phyloP scores from a whole-genome alignment of 169 alveolate species.

The Plasmodium inui region DNA sequence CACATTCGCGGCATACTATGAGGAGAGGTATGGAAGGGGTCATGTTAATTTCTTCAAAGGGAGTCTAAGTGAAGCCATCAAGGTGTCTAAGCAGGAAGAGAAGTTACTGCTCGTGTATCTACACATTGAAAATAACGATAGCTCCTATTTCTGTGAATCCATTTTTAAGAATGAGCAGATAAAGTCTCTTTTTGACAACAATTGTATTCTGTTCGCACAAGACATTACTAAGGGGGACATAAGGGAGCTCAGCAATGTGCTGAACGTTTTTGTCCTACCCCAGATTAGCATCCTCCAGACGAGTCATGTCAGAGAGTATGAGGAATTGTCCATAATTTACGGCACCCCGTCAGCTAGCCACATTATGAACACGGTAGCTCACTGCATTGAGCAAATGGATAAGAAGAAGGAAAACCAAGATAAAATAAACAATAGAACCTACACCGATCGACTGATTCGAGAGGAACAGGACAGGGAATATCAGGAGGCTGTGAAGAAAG shows the following conservation, averaged over 20 bases:
- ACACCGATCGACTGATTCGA: conserved; percentile 25
- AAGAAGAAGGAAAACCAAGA: not conserved
- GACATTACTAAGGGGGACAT: conserved; percentile 27
- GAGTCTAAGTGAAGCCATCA: conserved; percentile 45
- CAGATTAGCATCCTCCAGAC: conserved; percentile 35
- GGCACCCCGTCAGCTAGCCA: conserved; percentile 22
- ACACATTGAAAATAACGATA: conserved; percentile 38
- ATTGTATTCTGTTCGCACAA: conserved; percentile 26
- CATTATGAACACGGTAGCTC: conserved; percentile 10
- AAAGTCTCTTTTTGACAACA: conserved; percentile 10
- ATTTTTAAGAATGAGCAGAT: conserved; percentile 33
- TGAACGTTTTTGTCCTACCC: conserved; percentile 39
- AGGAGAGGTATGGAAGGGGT: conserved; percentile 13
- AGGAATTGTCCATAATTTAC: conserved; percentile 34
- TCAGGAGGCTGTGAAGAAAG: conserved; percentile 48
- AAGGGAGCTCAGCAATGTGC: not conserved
- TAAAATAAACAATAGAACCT: not conserved
- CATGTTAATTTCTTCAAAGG: conserved; percentile 46
- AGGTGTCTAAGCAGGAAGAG: conserved; percentile 24
- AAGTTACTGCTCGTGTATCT: conserved; percentile 48
- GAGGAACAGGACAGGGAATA: conserved; percentile 68
- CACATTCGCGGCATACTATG: conserved; percentile 19
- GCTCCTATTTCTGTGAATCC: conserved; percentile 19
- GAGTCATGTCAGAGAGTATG: not conserved
- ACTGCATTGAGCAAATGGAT: conserved; percentile 22